phyloP scores from a whole-genome alignment of 208 protist genomes.

The Naegleria lovaniensis region DNA sequence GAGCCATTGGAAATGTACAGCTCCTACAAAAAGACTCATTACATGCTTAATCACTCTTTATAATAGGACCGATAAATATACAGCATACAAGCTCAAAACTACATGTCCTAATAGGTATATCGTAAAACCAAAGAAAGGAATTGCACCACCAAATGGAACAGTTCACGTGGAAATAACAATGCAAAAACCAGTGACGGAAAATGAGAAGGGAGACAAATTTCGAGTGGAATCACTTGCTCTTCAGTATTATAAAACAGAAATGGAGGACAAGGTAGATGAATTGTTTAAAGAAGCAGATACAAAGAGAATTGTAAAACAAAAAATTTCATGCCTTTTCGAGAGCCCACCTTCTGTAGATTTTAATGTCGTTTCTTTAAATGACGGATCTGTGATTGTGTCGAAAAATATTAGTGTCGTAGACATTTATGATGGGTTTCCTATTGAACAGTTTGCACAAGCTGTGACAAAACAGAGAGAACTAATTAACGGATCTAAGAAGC shows the following conservation, averaged over 20 bases:
- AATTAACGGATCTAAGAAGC: neutral
- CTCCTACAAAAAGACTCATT: neutral
- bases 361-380: neutral
- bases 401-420: too few relatives aligned
- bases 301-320: neutral
- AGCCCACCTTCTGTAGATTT: neutral
- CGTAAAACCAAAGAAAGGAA: slow-evolving; percentile 11
- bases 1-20: neutral
- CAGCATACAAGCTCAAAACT: slow-evolving; percentile 5
- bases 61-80: slow-evolving; percentile 24
- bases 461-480: too few relatives aligned
- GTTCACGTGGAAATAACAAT: neutral
- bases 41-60: neutral
- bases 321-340: neutral
- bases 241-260: neutral
- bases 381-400: neutral
- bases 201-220: neutral
- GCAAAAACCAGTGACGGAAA: neutral
- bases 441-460: neutral
- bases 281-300: neutral
- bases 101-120: neutral
- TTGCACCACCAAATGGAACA: neutral
- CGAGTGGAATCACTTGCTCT: neutral
- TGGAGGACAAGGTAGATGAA: neutral
- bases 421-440: neutral